Evolutionary conservation across 2,329 filamentous ascomycete genomes (phyloP).

Genomic region (Beauveria brongniartii): DNA sequence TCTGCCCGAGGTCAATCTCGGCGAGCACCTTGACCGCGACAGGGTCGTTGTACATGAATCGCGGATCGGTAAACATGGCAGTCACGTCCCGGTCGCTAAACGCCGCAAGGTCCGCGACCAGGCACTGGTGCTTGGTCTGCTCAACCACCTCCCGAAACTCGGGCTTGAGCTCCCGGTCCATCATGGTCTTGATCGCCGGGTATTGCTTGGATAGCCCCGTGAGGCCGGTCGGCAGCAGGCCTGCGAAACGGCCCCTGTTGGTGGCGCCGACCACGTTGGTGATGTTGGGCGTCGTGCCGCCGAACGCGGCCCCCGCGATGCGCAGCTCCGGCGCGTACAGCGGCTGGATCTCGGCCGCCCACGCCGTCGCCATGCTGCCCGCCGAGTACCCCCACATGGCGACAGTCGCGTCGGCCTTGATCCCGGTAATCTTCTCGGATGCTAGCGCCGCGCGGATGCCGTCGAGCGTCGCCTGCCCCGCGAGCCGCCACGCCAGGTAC

Average conservation of each 20-base stretch:
- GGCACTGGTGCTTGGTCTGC: slow-evolving; percentile 19
- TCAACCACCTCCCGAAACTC: slow-evolving; percentile 19
- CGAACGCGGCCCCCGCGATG: slow-evolving; percentile 19
- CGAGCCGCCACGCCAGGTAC: slow-evolving; percentile 31
- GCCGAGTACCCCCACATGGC: slow-evolving; percentile 35
- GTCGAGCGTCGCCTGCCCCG: slow-evolving; percentile 35
- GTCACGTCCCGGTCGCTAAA: slow-evolving; percentile 29
- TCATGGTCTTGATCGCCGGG: slow-evolving; percentile 8
- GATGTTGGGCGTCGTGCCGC: slow-evolving; percentile 17
- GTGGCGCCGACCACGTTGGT: slow-evolving; percentile 11
- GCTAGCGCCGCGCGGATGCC: slow-evolving; percentile 33
- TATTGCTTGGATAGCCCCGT: slow-evolving; percentile 18
- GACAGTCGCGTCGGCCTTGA: slow-evolving; percentile 25
- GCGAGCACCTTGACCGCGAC: slow-evolving; percentile 20
- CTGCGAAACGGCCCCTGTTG: slow-evolving; percentile 14
- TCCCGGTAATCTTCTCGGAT: slow-evolving; percentile 19
- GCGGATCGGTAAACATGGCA: slow-evolving; percentile 32
- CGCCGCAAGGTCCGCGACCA: slow-evolving; percentile 16
- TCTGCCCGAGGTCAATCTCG: slow-evolving; percentile 25
- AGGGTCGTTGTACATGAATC: slow-evolving; percentile 17
- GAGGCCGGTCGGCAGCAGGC: slow-evolving; percentile 16
- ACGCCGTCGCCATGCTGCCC: slow-evolving; percentile 17
- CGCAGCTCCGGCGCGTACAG: slow-evolving; percentile 18
- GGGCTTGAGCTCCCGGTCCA: slow-evolving; percentile 14
- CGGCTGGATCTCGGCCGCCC: slow-evolving; percentile 20